phyloP scores from a whole-genome alignment of 768 basidiomycete genomes.

The Leucosporidium yakuticum region DNA sequence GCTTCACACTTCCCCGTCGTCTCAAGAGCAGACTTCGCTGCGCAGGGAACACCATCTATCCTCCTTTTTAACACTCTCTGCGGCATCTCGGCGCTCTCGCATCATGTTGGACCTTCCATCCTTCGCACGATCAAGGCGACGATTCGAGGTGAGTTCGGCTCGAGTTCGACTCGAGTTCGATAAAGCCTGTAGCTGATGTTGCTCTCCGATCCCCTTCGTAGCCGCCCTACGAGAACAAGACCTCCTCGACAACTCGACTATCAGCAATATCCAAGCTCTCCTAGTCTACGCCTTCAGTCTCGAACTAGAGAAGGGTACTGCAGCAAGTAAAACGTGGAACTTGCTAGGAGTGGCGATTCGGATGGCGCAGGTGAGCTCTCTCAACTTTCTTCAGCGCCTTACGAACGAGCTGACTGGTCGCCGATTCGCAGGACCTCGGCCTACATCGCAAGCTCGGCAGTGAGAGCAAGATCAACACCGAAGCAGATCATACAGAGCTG shows the following conservation, averaged over 20 bases:
- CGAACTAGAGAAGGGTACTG: conserved; percentile 36
- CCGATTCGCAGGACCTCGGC: conserved; percentile 75
- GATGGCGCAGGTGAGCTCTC: neutral
- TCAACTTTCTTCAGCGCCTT: conserved; percentile 2
- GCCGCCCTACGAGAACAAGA: conserved; percentile 81
- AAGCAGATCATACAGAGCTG: conserved; percentile 59
- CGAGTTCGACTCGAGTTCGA: too few species aligned
- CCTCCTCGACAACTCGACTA: conserved; percentile 51
- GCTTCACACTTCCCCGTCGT: conserved; percentile 84
- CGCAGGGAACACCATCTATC: conserved; percentile 63
- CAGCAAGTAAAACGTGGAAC: conserved; percentile 35
- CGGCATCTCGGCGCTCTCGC: conserved; percentile 73
- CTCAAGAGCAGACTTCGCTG: conserved; percentile 79
- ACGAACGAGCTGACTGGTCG: conserved; percentile 10
- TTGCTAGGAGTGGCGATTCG: conserved; percentile 17
- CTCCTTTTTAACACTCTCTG: conserved; percentile 90
- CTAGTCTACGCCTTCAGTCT: conserved; percentile 32
- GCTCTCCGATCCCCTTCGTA: too few species aligned
- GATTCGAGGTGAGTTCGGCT: conserved; percentile 61
- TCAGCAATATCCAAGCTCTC: conserved; percentile 80
- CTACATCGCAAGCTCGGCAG: conserved; percentile 71
- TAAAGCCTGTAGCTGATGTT: too few species aligned
- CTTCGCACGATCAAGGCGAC: conserved; percentile 83
- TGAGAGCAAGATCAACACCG: conserved; percentile 57
- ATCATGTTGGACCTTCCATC: conserved; percentile 74